Percentiles rank a stretch among this genome's conserved stretches.
phyloP scores from a whole-genome alignment of 345 rosid genomes.

The Pugionium dolabratum region DNA sequence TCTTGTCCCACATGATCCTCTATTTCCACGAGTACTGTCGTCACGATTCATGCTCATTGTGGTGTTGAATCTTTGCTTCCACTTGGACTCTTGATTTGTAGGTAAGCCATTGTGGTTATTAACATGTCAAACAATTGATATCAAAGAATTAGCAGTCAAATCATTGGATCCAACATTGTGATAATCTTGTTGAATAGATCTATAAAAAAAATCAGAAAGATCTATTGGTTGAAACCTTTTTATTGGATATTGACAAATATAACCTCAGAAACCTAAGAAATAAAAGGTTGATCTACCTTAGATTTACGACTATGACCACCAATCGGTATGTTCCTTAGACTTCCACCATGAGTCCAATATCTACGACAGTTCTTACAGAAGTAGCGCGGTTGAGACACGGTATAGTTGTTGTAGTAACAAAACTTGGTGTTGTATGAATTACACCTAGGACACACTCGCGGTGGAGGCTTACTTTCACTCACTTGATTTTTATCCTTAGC shows the following conservation, averaged over 20 bases:
- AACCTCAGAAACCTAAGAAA: slow-evolving; percentile 5
- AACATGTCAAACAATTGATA: not conserved
- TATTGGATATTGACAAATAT: not conserved
- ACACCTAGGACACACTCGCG: no score
- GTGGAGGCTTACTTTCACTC: not conserved
- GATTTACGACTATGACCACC: no score
- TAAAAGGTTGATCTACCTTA: not conserved
- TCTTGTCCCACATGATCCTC: slow-evolving; percentile 3
- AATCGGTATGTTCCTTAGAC: no score
- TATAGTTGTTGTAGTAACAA: slow-evolving; percentile 39
- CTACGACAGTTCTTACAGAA: slow-evolving; percentile 11
- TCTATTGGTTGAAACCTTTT: slow-evolving; percentile 12
- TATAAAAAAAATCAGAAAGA: not conserved
- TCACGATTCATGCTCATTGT: not conserved
- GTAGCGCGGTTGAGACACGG: slow-evolving; percentile 29
- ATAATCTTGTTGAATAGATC: slow-evolving; percentile 3
- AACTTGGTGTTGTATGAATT: slow-evolving; percentile 3
- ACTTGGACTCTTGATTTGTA: slow-evolving; percentile 2
- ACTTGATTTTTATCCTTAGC: not conserved
- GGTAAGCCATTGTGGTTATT: not conserved
- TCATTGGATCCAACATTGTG: slow-evolving; percentile 13
- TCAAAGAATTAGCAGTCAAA: slow-evolving; percentile 22
- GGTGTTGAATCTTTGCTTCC: slow-evolving; percentile 20
- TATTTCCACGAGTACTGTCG: slow-evolving; percentile 12
- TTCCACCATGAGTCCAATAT: no score